These are phyloP conservation scores for Leucogyrophana mollusca DNA, from an alignment of 768 basidiomycete species.

Conservation along the genomic window DNA sequence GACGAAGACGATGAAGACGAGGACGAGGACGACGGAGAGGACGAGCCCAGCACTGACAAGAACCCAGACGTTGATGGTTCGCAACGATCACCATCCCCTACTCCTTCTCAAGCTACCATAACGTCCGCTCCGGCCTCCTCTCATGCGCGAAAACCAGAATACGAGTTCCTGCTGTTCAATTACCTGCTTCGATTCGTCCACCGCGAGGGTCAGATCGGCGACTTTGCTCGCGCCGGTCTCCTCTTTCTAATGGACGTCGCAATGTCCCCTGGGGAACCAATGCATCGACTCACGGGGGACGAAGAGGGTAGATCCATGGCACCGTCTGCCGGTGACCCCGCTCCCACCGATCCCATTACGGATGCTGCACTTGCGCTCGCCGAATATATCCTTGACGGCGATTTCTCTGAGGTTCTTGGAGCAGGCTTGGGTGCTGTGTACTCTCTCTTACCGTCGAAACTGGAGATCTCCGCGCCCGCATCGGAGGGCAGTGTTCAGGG, in stretches of 20 bases:
- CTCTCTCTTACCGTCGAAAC: constrained; percentile 84
- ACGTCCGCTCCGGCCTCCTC: constrained; percentile 47
- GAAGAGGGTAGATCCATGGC: constrained; percentile 25
- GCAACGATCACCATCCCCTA: constrained; percentile 49
- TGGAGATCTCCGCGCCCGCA: constrained; percentile 59
- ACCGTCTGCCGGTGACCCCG: constrained; percentile 16
- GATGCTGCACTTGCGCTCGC: constrained; percentile 87
- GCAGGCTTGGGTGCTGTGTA: constrained; percentile 93
- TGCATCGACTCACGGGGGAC: constrained; percentile 38
- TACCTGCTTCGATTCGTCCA: constrained; percentile 95
- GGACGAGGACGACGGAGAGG: constrained; percentile 39
- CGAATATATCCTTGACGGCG: constrained; percentile 94
- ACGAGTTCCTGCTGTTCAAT: constrained; percentile 94
- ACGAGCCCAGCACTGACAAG: constrained; percentile 3
- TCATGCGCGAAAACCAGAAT: constrained; percentile 69
- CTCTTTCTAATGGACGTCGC: constrained; percentile 96
- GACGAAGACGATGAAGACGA: constrained; percentile 64
- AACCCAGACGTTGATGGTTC: constrained; percentile 9
- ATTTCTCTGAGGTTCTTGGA: constrained; percentile 95
- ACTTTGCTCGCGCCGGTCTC: constrained; percentile 88
- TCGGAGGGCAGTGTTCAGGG: constrained; percentile 37
- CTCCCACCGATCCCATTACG: constrained; percentile 61
- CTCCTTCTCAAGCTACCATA: constrained; percentile 58
- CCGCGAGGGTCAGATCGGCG: constrained; percentile 90
- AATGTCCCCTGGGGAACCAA: constrained; percentile 72